These are phyloP conservation scores for Fusarium lateritium DNA, from an alignment of 2,329 filamentous ascomycete genomes.

Conservation along the genomic window DNA sequence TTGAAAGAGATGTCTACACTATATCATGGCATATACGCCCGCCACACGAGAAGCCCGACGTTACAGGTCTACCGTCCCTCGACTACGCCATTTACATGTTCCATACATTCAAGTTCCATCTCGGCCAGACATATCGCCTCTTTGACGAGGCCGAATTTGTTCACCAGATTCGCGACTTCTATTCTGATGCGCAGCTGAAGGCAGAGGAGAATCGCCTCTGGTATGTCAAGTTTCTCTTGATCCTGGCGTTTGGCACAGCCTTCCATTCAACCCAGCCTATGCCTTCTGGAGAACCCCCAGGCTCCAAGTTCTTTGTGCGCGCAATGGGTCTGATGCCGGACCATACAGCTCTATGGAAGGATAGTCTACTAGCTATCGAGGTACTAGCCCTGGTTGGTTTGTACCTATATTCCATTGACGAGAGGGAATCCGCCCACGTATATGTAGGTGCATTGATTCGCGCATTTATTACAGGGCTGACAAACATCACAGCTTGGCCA, in stretches of 20 bases:
- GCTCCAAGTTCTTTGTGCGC: conserved; percentile 51
- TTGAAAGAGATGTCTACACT: conserved; percentile 52
- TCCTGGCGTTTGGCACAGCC: conserved; percentile 59
- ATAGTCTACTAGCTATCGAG: conserved; percentile 57
- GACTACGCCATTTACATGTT: conserved; percentile 53
- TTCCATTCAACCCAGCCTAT: conserved; percentile 38
- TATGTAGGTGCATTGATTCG: conserved; percentile 37
- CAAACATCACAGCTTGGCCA: conserved; percentile 52
- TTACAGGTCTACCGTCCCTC: conserved; percentile 54
- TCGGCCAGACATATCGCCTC: conserved; percentile 55
- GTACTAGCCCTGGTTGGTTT: conserved; percentile 54
- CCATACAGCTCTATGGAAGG: conserved; percentile 53
- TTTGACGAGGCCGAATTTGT: conserved; percentile 54
- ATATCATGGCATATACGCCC: conserved; percentile 41
- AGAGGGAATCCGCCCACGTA: conserved; percentile 54
- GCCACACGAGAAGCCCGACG: conserved; percentile 48
- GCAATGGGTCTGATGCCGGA: conserved; percentile 57
- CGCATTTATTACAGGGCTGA: background rate
- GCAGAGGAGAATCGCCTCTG: conserved; percentile 54
- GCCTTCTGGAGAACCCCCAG: conserved; percentile 53
- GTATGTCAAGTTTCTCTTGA: conserved; percentile 66
- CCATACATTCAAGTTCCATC: conserved; percentile 56
- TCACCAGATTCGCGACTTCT: conserved; percentile 47
- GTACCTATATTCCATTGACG: conserved; percentile 57
- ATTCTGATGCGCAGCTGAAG: conserved; percentile 39